Conservation (phyloP, 306 rosid species). For the Macrotyloma uniflorum region DNA sequence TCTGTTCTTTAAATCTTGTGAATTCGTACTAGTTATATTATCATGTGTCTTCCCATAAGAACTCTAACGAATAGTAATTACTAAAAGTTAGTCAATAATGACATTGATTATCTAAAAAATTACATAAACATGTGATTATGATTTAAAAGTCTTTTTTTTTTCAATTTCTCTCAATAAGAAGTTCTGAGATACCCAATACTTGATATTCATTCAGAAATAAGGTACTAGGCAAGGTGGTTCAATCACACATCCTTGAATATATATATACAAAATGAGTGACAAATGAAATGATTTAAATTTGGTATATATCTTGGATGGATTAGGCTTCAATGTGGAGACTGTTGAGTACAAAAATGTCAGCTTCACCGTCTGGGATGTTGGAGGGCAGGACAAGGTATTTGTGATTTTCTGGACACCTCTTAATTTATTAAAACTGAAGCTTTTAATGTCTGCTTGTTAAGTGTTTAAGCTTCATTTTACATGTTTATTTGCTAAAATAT, state of each 20-base stretch:
- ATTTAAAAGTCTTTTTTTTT: not conserved
- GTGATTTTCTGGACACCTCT: slow-evolving; percentile 7
- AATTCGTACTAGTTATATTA: not conserved
- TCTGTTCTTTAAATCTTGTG: not conserved
- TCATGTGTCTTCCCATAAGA: not conserved
- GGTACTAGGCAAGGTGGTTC: not conserved
- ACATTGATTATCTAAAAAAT: not conserved
- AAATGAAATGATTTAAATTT: not conserved
- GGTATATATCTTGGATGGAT: slow-evolving; percentile 27
- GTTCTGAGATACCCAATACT: too few relatives aligned
- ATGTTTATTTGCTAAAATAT: not conserved
- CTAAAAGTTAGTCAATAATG: not conserved
- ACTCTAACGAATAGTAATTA: too few relatives aligned
- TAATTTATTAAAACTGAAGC: not conserved
- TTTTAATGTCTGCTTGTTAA: not conserved
- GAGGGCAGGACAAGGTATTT: slow-evolving; percentile 87
- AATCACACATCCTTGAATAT: not conserved
- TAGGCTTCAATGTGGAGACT: slow-evolving; percentile 88
- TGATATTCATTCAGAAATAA: not conserved
- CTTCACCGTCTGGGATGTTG: slow-evolving; percentile 95
- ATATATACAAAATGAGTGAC: not conserved
- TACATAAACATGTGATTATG: not conserved
- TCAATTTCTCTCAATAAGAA: too few relatives aligned
- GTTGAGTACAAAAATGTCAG: slow-evolving; percentile 89
- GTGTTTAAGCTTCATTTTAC: not conserved